A percentile compares a stretch with the other conserved stretches of the same genome.
Conservation (phyloP, 2,329 filamentous ascomycete species). For the Diaporthe ilicicola region DNA sequence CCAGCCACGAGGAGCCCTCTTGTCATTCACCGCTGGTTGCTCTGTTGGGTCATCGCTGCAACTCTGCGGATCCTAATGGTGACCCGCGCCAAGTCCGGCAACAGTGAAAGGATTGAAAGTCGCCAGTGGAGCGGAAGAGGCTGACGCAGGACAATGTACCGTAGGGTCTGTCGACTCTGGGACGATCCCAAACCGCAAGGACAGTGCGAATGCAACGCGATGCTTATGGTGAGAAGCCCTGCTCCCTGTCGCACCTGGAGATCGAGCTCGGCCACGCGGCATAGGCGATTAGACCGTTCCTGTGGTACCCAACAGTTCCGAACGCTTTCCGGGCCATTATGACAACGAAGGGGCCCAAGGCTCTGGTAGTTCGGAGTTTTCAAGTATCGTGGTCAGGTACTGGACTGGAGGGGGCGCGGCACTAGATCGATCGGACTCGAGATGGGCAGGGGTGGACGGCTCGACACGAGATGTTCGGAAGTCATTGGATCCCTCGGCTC, state of each 20-base stretch:
- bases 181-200: slow-evolving; percentile 11
- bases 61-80: slow-evolving; percentile 27
- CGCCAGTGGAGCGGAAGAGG: slow-evolving; percentile 14
- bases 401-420: slow-evolving; percentile 7
- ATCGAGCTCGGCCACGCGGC: slow-evolving; percentile 7
- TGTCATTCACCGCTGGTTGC: slow-evolving; percentile 27
- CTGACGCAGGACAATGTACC: slow-evolving; percentile 18
- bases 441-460: slow-evolving; percentile 29
- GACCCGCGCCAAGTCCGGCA: slow-evolving; percentile 33
- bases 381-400: slow-evolving; percentile 10
- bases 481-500: slow-evolving; percentile 23
- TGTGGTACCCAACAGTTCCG: not conserved
- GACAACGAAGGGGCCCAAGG: slow-evolving; percentile 1
- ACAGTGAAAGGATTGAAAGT: slow-evolving; percentile 21
- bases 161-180: slow-evolving; percentile 18
- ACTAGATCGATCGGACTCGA: slow-evolving; percentile 25
- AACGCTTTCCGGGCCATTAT: not conserved
- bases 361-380: slow-evolving; percentile 14
- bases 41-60: slow-evolving; percentile 21
- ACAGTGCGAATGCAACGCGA: slow-evolving; percentile 18
- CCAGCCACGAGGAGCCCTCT: slow-evolving; percentile 2
- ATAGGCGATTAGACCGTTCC: slow-evolving; percentile 1
- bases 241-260: not conserved
- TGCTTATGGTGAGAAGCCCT: not conserved
- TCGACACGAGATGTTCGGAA: slow-evolving; percentile 28